A percentile compares a stretch with the other conserved stretches of the same genome.
These are phyloP conservation scores for Solanum pennellii DNA, from an alignment of 257 asterid genomes.

Conservation along the genomic window DNA sequence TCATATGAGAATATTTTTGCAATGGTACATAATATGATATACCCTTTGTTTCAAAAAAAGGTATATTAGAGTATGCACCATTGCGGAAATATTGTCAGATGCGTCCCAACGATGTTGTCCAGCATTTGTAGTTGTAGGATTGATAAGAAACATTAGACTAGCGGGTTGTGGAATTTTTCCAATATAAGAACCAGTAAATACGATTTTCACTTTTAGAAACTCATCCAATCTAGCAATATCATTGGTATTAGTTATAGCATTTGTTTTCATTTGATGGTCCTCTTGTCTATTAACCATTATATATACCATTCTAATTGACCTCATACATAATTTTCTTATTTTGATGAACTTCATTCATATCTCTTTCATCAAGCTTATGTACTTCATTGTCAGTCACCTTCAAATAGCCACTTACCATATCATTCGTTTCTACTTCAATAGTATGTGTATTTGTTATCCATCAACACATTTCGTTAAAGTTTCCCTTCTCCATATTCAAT, in stretches of 20 bases:
- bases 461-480: background rate
- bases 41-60: background rate
- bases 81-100: too few relatives aligned
- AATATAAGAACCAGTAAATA: conserved; percentile 1
- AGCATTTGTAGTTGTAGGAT: too few relatives aligned
- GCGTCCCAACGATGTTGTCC: too few relatives aligned
- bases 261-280: background rate
- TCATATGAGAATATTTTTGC: conserved; percentile 20
- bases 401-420: conserved; percentile 6
- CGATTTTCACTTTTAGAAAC: conserved; percentile 3
- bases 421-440: conserved; percentile 8
- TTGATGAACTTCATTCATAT: background rate
- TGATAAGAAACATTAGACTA: too few relatives aligned
- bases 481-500: background rate
- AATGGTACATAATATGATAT: conserved; percentile 16
- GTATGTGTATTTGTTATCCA: conserved; percentile 11
- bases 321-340: too few relatives aligned
- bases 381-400: conserved; percentile 9
- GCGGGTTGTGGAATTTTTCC: conserved; percentile 2
- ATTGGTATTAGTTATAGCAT: background rate
- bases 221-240: conserved; percentile 5
- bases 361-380: conserved; percentile 11
- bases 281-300: background rate
- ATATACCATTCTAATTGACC: too few relatives aligned
- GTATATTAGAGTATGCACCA: too few relatives aligned